phyloP scores from a whole-genome alignment of 108 stramenopile species.

The Cyclostephanos tholiformis region DNA sequence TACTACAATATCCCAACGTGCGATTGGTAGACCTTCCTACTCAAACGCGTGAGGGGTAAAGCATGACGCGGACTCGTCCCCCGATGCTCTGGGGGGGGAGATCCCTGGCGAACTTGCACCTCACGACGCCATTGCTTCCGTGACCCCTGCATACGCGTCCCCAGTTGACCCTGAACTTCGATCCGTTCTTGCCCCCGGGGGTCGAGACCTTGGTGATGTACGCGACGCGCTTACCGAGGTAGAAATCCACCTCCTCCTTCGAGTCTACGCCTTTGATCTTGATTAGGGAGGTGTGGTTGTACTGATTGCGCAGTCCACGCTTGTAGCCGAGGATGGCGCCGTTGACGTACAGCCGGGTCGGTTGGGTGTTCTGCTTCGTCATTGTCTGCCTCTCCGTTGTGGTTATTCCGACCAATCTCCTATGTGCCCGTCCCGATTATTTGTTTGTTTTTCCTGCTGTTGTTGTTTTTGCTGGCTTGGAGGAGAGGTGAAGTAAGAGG shows the following conservation, averaged over 20 bases:
- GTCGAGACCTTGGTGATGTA: conserved; percentile 96
- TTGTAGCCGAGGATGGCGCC: conserved; percentile 98
- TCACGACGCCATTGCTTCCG: conserved; percentile 97
- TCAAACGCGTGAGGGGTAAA: conserved; percentile 82
- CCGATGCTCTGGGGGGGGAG: conserved; percentile 94
- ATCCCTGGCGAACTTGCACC: conserved; percentile 96
- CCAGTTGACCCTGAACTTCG: conserved; percentile 98
- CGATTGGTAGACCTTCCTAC: background rate
- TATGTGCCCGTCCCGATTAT: too few relatives aligned
- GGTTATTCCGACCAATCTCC: background rate
- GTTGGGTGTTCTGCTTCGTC: conserved; percentile 63
- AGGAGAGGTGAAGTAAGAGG: background rate
- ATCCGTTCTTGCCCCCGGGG: conserved; percentile 72
- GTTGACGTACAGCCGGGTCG: conserved; percentile 93
- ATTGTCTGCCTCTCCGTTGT: conserved; percentile 13
- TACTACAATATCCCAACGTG: background rate
- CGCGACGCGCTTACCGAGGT: conserved; percentile 98
- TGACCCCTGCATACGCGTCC: conserved; percentile 96
- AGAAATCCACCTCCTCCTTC: conserved; percentile 93
- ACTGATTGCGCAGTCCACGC: conserved; percentile 95
- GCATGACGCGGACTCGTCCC: conserved; percentile 89
- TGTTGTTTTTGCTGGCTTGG: background rate
- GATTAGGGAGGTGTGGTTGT: conserved; percentile 96
- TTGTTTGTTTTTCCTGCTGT: background rate
- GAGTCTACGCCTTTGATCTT: conserved; percentile 96